Base-by-base conservation (phyloP, 2,329 filamentous ascomycete genomes). In the Cladosporium sp. region DNA sequence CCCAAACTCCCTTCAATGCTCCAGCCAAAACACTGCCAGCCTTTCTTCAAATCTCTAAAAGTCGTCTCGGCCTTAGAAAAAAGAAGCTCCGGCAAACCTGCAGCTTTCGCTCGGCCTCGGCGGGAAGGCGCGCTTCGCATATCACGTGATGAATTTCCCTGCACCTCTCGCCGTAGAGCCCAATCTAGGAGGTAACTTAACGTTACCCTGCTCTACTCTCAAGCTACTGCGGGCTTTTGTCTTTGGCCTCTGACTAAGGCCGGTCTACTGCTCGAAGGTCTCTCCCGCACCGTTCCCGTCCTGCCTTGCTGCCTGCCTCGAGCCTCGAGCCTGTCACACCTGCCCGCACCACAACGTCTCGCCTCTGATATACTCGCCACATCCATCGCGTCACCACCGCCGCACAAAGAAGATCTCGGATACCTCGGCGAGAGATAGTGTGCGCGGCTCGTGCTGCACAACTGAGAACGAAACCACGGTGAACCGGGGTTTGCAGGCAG, bases 371-470 rank as follows among this genome's bases (percentile, higher is more conserved):
- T 14, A 32, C 60, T 21, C 34, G 26, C 60, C 34, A 32, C 60
- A 63, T 28, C 32, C 60, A 63, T 28, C 32, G 60, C 56, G 48
- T 43, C 49, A 63, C 60, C 60, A 48, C 21, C 23, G 60, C 60
- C 46, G 49, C 60, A 63, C 60, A 56, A 63, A 56, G 60, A 46
- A 63, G 49, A 63, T 63, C 60, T 26, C 26, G 28, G 30, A n/a
- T 14, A 21, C 10, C 59, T 43, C 39, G 59, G 46, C 59, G 30
- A 58, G 18, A 60, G n/a, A n/a, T 32, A 57, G n/a, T 36, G 51
- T 48, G 58, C 46, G 59, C 59, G 59, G 59, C 59, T 62, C 59
- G 59, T 62, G 59, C 59, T 51, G 59, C 59, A 62, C n/a, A 49
- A 34, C 5, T 46, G 39, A 62, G 48, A 53, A 62, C 48, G 48